Percentiles rank a stretch among this genome's conserved stretches.
phyloP scores from a whole-genome alignment of 2,329 filamentous ascomycete species.

The Penicillium sp. region DNA sequence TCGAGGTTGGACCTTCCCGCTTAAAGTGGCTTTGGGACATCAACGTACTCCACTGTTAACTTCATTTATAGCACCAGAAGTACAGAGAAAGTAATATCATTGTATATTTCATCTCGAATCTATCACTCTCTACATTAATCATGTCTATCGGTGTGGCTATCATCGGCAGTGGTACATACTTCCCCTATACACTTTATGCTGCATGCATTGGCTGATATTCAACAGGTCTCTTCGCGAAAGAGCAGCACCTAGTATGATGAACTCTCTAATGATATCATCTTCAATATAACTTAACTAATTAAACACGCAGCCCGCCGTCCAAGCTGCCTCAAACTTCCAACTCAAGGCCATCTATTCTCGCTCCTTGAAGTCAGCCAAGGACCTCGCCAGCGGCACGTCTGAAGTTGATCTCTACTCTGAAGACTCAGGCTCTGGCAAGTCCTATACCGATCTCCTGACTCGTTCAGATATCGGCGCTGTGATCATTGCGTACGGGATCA shows the following conservation, averaged over 20 bases:
- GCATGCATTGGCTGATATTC: not conserved
- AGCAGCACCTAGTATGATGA: slow-evolving; percentile 51
- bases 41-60: not conserved
- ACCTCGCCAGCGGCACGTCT: slow-evolving; percentile 32
- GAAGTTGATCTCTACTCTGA: slow-evolving; percentile 56
- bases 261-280: not conserved
- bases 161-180: slow-evolving; percentile 48
- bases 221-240: slow-evolving; percentile 54
- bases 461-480: slow-evolving; percentile 51
- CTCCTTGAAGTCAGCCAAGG: slow-evolving; percentile 52
- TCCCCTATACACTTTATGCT: not conserved
- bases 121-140: not conserved
- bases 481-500: slow-evolving; percentile 47
- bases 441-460: slow-evolving; percentile 47
- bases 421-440: slow-evolving; percentile 47
- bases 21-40: not conserved
- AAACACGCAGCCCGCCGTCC: slow-evolving; percentile 48
- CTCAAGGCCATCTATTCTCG: slow-evolving; percentile 61
- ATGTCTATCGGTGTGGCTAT: slow-evolving; percentile 51
- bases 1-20: slow-evolving; percentile 5
- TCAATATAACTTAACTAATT: not conserved
- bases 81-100: not conserved
- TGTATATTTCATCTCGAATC: not conserved
- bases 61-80: not conserved
- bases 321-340: slow-evolving; percentile 42